Percentiles rank a stretch among this genome's conserved stretches.
These are phyloP conservation scores for Sporothrix humicola DNA, from an alignment of 2,329 filamentous ascomycete species.

Conservation along the genomic window DNA sequence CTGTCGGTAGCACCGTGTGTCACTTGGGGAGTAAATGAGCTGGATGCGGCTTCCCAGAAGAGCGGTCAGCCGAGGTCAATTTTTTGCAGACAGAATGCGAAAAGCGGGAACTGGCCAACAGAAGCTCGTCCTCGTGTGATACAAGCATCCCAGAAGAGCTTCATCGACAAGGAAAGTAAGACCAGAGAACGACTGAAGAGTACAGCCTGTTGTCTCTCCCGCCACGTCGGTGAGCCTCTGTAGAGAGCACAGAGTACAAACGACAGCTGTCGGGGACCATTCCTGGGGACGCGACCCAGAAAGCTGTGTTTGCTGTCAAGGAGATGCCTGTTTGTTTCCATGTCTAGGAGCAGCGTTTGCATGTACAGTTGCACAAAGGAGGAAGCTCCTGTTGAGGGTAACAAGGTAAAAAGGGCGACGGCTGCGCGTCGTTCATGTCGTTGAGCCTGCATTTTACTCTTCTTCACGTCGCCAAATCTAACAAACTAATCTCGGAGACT, in stretches of 20 bases:
- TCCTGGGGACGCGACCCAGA: no score
- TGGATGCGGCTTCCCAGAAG: constrained; percentile 11
- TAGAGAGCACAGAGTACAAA: no score
- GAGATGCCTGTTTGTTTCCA: neutral
- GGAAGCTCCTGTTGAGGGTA: neutral
- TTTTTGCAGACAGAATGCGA: neutral
- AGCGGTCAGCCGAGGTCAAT: constrained; percentile 2
- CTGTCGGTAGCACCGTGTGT: neutral
- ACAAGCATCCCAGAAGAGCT: neutral
- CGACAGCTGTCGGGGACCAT: no score
- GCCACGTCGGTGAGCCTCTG: neutral
- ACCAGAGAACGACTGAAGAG: neutral
- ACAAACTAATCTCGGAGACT: neutral
- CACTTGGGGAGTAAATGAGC: neutral
- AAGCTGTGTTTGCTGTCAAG: neutral
- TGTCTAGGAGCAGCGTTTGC: no score
- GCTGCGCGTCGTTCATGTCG: neutral
- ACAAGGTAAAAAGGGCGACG: no score
- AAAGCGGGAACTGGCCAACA: neutral
- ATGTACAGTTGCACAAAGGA: neutral
- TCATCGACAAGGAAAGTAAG: neutral
- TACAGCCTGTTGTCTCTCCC: neutral
- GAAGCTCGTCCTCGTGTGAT: no score
- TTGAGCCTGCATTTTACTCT: neutral
- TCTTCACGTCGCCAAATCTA: no score